Evolutionary conservation across 2,329 filamentous ascomycete species (phyloP), one percentile per base, ranked within the genome.

Genomic region (Colletotrichum sp.): DNA sequence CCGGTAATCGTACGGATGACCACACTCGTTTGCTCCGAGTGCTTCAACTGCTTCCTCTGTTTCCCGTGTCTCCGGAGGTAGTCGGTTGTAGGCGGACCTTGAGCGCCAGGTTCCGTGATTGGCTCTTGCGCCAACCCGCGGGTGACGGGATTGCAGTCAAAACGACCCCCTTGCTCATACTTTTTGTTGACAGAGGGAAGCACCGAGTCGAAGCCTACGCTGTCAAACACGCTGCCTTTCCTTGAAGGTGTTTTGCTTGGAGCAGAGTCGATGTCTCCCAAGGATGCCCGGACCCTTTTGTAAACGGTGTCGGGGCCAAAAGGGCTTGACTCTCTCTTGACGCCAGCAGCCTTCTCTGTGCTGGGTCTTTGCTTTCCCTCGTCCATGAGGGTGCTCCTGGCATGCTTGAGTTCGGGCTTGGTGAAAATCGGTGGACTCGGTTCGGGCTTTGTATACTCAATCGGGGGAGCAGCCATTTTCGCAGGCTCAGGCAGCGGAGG

Each of bases 361-460:
- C 76, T 77, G 80, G 80, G 66, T 48, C 77, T 81, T 65, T 79
- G 80, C 66, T 81, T 81, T 48, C 81, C 81, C 52, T 88, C 86
- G 18, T 89, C 89, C 32, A 82, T 84, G 32, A 90, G 81, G 16
- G 86, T 88, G 80, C 90, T 92, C 76, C 90, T 86, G 2, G 90
- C 90, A 82, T 92, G 90, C 76, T 88, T 89, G 43, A 92, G 81
- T 77, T 92, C 90, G 3, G 91, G 91, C 76, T 92, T 92, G n/a
- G 89, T 86, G 78, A 92, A 92, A 6, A 88, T 56, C 76, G 82
- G 48, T 70, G 77, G 73, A 76, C 77, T 27, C 64, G 70, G 62
- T 34, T 62, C 60, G 2, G 74, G 68, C 56, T 77, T 78, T 10
- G 58, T 65, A 25, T 74, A 69, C 30, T 76, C 71, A 13, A 72